These are phyloP conservation scores for Aspergillus intermedius DNA, from an alignment of 2,329 filamentous ascomycete species.

Conservation along the genomic window DNA sequence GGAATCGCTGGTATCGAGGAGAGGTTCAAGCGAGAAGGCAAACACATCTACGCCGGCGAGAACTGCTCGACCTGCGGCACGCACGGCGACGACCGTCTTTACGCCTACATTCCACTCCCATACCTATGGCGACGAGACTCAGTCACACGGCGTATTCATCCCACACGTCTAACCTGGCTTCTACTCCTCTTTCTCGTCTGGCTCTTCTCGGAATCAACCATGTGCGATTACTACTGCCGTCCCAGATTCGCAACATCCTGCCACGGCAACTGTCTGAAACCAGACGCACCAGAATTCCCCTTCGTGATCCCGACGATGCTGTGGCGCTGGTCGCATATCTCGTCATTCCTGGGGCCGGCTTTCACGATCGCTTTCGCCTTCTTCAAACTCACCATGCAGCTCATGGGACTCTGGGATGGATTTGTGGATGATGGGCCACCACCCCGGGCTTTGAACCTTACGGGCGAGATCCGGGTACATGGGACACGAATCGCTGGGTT, in stretches of 20 bases:
- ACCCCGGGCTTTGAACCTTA: constrained; percentile 15
- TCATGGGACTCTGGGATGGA: constrained; percentile 38
- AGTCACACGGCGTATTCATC: constrained; percentile 22
- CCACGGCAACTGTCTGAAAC: constrained; percentile 45
- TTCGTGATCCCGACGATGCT: constrained; percentile 52
- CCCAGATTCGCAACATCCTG: constrained; percentile 44
- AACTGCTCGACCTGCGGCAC: constrained; percentile 19
- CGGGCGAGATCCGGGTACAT: constrained; percentile 25
- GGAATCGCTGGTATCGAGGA: constrained; percentile 35
- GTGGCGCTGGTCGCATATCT: constrained; percentile 40
- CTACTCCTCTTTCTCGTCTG: constrained; percentile 40
- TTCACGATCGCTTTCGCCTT: constrained; percentile 25
- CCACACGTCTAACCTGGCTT: constrained; percentile 34
- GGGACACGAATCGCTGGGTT: constrained; percentile 18
- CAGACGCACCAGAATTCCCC: constrained; percentile 49
- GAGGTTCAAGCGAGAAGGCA: constrained; percentile 24
- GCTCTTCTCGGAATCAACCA: constrained; percentile 44
- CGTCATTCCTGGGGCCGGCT: constrained; percentile 22
- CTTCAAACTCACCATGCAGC: constrained; percentile 25
- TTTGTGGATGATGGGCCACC: constrained; percentile 29
- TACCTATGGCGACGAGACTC: constrained; percentile 29
- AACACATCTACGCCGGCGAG: constrained; percentile 7
- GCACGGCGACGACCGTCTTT: constrained; percentile 22
- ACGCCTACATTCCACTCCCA: constrained; percentile 29
- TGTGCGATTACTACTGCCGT: constrained; percentile 49